Percentiles rank a stretch among this genome's conserved stretches.
Conservation (phyloP, 139 green algal species). For the Pseudopediastrum boryanum region DNA sequence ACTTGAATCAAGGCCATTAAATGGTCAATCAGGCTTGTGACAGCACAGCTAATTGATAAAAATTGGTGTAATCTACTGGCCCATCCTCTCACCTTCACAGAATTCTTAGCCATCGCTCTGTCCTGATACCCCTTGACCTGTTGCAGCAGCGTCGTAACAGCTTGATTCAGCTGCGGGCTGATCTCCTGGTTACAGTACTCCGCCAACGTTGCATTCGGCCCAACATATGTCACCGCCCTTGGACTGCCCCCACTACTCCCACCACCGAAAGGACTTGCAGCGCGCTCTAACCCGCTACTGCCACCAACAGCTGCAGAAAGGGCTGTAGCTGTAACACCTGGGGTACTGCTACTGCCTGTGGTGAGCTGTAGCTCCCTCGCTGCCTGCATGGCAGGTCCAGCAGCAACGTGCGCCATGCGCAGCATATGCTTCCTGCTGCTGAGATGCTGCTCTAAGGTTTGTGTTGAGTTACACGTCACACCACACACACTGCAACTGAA, state of each 20-base stretch:
- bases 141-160: conserved; percentile 46
- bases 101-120: conserved; percentile 51
- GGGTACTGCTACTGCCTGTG: background rate
- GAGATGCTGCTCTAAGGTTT: conserved; percentile 61
- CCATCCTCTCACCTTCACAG: conserved; percentile 49
- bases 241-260: background rate
- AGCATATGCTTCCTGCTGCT: conserved; percentile 50
- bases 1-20: no score
- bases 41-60: no score
- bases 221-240: conserved; percentile 31
- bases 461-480: conserved; percentile 51
- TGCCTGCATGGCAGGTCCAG: conserved; percentile 15
- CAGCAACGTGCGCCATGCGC: conserved; percentile 28
- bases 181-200: conserved; percentile 46
- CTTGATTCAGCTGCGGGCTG: conserved; percentile 41
- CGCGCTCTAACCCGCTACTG: background rate
- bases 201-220: conserved; percentile 31
- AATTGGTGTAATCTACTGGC: no score
- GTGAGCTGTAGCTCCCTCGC: no score
- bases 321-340: background rate
- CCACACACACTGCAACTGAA: conserved; percentile 50
- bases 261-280: background rate
- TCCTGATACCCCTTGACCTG: conserved; percentile 60
- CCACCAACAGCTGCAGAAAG: background rate
- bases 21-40: no score